phyloP scores from a whole-genome alignment of 441 rosid genomes.

The Populus hybrid region DNA sequence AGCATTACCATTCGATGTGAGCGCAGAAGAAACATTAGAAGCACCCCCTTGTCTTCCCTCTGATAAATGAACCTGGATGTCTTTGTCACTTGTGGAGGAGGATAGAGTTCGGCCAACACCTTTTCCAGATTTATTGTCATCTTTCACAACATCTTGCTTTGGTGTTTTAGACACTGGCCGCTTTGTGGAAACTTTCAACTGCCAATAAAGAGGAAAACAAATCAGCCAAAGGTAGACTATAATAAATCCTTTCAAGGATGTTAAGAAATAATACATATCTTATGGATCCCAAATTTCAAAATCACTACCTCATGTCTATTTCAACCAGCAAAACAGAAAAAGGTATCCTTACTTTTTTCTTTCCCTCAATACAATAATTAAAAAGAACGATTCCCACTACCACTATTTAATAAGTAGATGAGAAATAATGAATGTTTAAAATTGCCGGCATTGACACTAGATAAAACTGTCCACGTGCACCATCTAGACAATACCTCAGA shows the following conservation, averaged over 20 bases:
- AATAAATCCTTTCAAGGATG: neutral
- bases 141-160: conserved; percentile 66
- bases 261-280: neutral
- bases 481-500: conserved; percentile 57
- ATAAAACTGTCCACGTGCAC: neutral
- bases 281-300: neutral
- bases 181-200: conserved; percentile 66
- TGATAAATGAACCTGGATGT: conserved; percentile 43
- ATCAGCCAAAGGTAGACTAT: neutral
- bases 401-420: neutral
- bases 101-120: conserved; percentile 53
- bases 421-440: neutral
- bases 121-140: conserved; percentile 71
- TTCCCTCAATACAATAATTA: neutral
- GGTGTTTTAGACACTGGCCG: conserved; percentile 49
- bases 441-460: neutral
- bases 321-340: neutral
- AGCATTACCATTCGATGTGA: conserved; percentile 50
- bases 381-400: neutral
- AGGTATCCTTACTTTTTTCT: neutral
- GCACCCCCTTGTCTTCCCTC: conserved; percentile 71
- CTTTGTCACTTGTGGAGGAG: conserved; percentile 51
- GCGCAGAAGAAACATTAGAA: conserved; percentile 45
- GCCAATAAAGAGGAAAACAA: conserved; percentile 19
- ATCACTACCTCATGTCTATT: neutral